Base-by-base conservation (phyloP, 2,329 filamentous ascomycete species). In the Ampelomyces quisqualis region DNA sequence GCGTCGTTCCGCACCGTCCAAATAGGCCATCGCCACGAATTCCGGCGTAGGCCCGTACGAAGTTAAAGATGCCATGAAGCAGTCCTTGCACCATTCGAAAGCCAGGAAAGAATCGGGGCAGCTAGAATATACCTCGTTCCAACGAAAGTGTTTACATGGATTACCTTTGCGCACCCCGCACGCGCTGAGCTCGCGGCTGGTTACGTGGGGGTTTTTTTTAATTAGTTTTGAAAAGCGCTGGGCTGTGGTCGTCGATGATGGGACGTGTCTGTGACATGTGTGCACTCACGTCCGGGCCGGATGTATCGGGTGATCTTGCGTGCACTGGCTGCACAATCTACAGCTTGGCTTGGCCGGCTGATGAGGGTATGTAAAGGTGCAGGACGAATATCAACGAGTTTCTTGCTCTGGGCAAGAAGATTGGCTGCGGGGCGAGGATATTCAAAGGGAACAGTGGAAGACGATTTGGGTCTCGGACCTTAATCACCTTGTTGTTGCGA, bases 71-170 rank as follows among this genome's bases (percentile, higher is more conserved):
- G 57, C 63, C 3, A 71, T 75, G 5, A 70, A 73, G 2, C 53
- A 70, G 11, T 81, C 82, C 53, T 67, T 84, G 0, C 48, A 65
- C 15, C 59, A 76, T 11, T 45, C 82, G 3, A 68, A 70, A 26
- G 62, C 73, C 9, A 63, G 67, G 17, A 70, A 73, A 35, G 74
- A 73, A 11, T 64, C 82, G 5, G 71, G 72, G 37, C 73, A 71
- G 0, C 63, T 82, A 13, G 77, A 82, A 43, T 82, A 82, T 57
- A 73, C 66, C 0, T 63, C 80, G 0, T 81, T 82, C 50, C 77
- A 80, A 24, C 75, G 75, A 0, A 77, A n/a, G 76, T 0, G 50
- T 79, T 1, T 79, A 80, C 53, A 53, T 76, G 17, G 70, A 82
- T 56, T 81, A 81, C 61, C n/a, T 66, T 80, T 22, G 76, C 75